These are phyloP conservation scores for Neohortaea acidophila DNA, from an alignment of 495 filamentous ascomycete species.

Conservation along the genomic window DNA sequence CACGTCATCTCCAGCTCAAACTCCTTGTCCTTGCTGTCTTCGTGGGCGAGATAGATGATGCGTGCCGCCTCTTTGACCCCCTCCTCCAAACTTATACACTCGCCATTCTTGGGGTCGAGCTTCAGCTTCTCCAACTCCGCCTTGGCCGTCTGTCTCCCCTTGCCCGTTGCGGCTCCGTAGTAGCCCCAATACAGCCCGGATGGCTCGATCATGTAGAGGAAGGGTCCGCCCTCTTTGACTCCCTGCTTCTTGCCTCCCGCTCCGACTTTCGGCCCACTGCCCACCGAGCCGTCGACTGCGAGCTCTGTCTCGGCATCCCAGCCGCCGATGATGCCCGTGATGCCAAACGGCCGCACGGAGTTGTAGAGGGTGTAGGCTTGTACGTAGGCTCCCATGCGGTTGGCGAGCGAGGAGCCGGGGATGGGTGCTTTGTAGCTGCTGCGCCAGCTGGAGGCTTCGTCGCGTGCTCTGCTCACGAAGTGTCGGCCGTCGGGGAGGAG, in stretches of 20 bases:
- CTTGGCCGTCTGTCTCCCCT: constrained; percentile 89
- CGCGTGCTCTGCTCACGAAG: constrained; percentile 84
- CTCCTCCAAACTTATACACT: constrained; percentile 54
- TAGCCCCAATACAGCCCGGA: constrained; percentile 97
- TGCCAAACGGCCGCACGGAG: constrained; percentile 87
- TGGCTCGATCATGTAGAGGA: constrained; percentile 96
- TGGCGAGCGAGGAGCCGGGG: constrained; percentile 66
- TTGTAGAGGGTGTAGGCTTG: constrained; percentile 96
- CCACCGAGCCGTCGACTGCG: constrained; percentile 76
- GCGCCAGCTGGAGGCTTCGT: constrained; percentile 83
- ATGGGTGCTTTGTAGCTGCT: constrained; percentile 83
- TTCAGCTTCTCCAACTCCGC: constrained; percentile 96
- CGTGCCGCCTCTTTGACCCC: constrained; percentile 91
- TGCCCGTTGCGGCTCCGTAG: constrained; percentile 92
- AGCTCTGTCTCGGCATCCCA: constrained; percentile 74
- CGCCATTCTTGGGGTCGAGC: constrained; percentile 46
- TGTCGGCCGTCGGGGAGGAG: constrained; percentile 89
- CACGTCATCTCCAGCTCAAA: constrained; percentile 99
- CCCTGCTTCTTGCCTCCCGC: constrained; percentile 64
- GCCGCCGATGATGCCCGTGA: constrained; percentile 85
- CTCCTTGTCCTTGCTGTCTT: constrained; percentile 96
- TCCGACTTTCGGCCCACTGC: constrained; percentile 57
- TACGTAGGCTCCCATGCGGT: constrained; percentile 83
- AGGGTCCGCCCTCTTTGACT: constrained; percentile 70
- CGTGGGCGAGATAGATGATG: constrained; percentile 92